These are phyloP conservation scores for Cicer judaicum DNA, from an alignment of 306 rosid genomes.

Conservation along the genomic window DNA sequence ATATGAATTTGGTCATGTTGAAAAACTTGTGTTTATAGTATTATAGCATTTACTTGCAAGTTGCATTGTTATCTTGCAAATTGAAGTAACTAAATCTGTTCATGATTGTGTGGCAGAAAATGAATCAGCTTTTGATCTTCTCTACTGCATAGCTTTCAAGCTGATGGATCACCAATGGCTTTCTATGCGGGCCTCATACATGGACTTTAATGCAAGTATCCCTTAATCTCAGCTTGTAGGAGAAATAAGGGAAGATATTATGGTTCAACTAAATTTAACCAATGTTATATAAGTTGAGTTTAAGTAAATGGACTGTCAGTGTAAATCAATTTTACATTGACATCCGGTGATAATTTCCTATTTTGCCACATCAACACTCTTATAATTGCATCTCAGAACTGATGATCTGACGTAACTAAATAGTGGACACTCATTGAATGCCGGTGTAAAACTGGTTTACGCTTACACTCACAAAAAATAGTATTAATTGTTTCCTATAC, in stretches of 20 bases:
- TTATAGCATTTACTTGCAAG: constrained; percentile 23
- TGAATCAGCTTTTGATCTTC: constrained; percentile 89
- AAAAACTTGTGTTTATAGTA: neutral
- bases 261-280: constrained; percentile 13
- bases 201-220: constrained; percentile 94
- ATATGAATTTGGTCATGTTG: constrained; percentile 11
- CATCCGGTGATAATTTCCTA: neutral
- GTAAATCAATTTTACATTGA: neutral
- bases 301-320: neutral
- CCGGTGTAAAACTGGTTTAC: neutral
- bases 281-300: neutral
- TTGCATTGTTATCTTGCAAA: constrained; percentile 8
- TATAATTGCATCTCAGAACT: neutral
- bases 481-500: neutral
- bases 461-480: too few relatives aligned
- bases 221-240: constrained; percentile 32
- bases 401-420: neutral
- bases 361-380: neutral
- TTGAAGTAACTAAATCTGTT: constrained; percentile 32
- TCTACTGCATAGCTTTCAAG: constrained; percentile 95
- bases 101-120: constrained; percentile 65
- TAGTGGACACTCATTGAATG: neutral
- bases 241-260: constrained; percentile 12
- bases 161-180: constrained; percentile 99
- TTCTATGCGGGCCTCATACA: constrained; percentile 94